Evolutionary conservation across 176 grass and related monocot genomes (phyloP).

Genomic region (Rhynchospora breviuscula): DNA sequence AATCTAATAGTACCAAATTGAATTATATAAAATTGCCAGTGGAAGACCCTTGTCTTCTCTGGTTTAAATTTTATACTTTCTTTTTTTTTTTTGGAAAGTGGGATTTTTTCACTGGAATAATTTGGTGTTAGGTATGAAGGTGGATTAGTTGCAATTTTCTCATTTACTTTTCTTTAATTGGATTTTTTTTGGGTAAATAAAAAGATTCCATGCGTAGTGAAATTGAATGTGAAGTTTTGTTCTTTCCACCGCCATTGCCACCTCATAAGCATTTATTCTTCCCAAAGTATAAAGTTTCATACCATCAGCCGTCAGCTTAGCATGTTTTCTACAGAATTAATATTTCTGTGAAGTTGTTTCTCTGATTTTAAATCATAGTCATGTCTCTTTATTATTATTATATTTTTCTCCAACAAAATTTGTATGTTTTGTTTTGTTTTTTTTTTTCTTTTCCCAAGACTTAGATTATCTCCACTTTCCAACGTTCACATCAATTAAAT

Average conservation of each 20-base stretch:
- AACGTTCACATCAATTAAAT: background rate
- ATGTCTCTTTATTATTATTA: background rate
- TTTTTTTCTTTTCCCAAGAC: background rate
- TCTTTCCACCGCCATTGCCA: background rate
- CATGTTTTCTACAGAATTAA: background rate
- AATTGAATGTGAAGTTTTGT: background rate
- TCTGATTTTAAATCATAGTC: background rate
- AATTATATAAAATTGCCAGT: background rate
- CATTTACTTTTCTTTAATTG: background rate
- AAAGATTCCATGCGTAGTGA: too few species aligned
- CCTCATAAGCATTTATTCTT: slow-evolving; percentile 8
- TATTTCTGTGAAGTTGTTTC: background rate
- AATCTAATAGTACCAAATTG: background rate
- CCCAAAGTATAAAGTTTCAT: background rate
- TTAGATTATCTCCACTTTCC: background rate
- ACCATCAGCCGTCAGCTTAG: background rate
- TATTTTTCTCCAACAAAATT: background rate
- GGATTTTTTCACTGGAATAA: background rate
- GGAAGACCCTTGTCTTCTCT: background rate
- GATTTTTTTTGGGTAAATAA: background rate
- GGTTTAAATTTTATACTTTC: background rate
- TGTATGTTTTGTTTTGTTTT: background rate
- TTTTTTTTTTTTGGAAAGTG: background rate
- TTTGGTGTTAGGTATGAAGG: background rate
- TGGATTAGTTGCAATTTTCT: background rate